Base-by-base conservation (phyloP, 768 basidiomycete genomes). In the Myochromella boudieri region DNA sequence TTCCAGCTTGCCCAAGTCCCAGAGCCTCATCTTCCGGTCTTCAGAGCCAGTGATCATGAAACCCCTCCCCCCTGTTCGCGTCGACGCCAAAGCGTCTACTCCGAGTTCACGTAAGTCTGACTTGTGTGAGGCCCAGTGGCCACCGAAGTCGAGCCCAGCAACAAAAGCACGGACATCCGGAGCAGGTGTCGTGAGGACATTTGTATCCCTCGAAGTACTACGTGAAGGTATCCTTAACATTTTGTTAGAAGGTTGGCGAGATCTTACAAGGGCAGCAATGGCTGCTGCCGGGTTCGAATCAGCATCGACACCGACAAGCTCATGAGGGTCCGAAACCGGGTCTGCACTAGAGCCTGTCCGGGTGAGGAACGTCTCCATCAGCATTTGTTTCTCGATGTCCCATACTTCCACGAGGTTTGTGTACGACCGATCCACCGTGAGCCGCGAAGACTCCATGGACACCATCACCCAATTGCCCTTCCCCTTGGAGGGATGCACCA, bases 401-500 rank as follows among this genome's bases (percentile, higher is more conserved):
- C 93, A 97, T 1, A 94, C 88, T 60, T 97, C 92, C 5, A 92
- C 72, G 34, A 93, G 62, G 26, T 74, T 71, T 11, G 75, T 73
- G 8, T 75, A 72, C 2, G 73, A 56, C 6, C 65, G 68, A 46
- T 80, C 76, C 3, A 58, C 42, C 37, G 45, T 66, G 55, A 70
- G 75, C 46, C 65, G 69, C 8, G 71, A 69, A 0, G 80, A 70
- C 58, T 87, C 87, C 12, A 87, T 67, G 0, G 93, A 81, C 34
- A 97, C 87, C 65, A 97, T 82, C 36, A 98, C 74, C 92, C 93
- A 97, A 38, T 86, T 84, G 0, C 93, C 93, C 49, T 82, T 81
- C 15, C 93, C 93, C 59, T 84, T 90, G 0, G 85, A 80, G 0
- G 95, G 95, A 57, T 98, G 95, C 0, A 94, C 70, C 10, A 75